A percentile compares a stretch with the other conserved stretches of the same genome.
Conservation (phyloP, 495 filamentous ascomycete species). For the Ascobolus immersus region DNA sequence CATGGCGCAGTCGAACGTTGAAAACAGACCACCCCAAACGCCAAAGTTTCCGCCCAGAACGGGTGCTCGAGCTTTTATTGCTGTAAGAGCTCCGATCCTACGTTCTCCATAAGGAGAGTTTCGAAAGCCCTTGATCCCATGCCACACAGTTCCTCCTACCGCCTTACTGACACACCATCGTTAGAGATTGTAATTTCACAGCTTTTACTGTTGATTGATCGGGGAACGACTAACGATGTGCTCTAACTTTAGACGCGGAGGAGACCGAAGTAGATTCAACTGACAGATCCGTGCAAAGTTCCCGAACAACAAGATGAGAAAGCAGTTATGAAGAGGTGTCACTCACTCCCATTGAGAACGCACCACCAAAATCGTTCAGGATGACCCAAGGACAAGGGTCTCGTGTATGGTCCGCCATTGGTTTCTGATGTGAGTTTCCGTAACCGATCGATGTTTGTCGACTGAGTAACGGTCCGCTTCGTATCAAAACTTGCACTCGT, state of each 20-base stretch:
- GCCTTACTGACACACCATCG: conserved; percentile 31
- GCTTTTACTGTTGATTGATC: no score
- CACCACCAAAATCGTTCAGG: conserved; percentile 87
- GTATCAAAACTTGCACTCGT: no score
- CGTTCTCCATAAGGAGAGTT: conserved; percentile 84
- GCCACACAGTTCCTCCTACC: conserved; percentile 89
- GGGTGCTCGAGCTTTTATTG: conserved; percentile 87
- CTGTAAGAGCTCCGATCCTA: conserved; percentile 82
- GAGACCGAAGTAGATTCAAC: no score
- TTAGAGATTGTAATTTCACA: conserved; percentile 1
- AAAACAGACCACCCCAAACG: conserved; percentile 88
- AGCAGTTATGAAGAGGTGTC: no score
- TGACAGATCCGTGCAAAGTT: no score
- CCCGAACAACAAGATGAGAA: no score
- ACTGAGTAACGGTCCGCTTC: no score
- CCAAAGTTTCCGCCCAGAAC: conserved; percentile 95
- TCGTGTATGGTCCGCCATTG: conserved; percentile 50
- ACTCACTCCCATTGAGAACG: conserved; percentile 89
- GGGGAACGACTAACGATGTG: no score
- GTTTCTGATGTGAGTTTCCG: no score
- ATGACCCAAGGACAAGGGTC: conserved; percentile 91
- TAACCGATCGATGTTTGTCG: no score
- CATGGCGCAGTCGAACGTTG: conserved; percentile 87
- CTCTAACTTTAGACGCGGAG: no score
- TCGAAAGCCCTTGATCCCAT: conserved; percentile 87